Percentiles rank a stretch among this genome's conserved stretches.
Conservation (phyloP, 257 asterid species). For the Solanum chilense region DNA sequence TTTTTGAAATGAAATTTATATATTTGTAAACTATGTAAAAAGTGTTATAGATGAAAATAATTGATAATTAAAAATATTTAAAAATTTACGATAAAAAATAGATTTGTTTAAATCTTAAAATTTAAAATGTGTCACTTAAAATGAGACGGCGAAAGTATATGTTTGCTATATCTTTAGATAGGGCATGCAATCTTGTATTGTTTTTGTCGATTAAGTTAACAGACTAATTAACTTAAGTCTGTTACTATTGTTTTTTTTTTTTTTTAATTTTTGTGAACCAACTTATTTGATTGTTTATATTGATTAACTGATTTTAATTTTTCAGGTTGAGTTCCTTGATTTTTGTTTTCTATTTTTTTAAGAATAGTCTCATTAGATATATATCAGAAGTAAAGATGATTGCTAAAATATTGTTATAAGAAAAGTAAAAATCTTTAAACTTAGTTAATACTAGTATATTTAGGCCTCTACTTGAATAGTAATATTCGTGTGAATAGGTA, state of each 20-base stretch:
- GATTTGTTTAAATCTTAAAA: no score
- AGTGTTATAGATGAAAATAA: no score
- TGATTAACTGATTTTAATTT: background rate
- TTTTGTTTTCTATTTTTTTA: background rate
- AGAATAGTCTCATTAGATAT: background rate
- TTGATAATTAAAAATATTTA: no score
- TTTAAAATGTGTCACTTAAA: no score
- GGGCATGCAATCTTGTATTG: no score
- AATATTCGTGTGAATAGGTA: background rate
- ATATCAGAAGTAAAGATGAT: background rate
- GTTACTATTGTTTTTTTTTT: background rate
- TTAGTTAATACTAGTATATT: background rate
- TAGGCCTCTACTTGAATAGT: background rate
- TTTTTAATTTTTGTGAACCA: background rate
- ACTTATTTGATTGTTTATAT: background rate
- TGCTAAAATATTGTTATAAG: background rate
- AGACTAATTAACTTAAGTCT: background rate
- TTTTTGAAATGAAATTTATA: no score
- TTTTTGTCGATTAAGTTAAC: no score
- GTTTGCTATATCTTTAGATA: no score
- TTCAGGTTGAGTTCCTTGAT: background rate
- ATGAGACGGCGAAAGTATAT: no score
- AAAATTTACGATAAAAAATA: no score
- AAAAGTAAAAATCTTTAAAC: background rate
- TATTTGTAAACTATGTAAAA: no score